Evolutionary conservation across 371 early-diverging fungal genomes (phyloP).

Genomic region (Actinomucor elegans): DNA sequence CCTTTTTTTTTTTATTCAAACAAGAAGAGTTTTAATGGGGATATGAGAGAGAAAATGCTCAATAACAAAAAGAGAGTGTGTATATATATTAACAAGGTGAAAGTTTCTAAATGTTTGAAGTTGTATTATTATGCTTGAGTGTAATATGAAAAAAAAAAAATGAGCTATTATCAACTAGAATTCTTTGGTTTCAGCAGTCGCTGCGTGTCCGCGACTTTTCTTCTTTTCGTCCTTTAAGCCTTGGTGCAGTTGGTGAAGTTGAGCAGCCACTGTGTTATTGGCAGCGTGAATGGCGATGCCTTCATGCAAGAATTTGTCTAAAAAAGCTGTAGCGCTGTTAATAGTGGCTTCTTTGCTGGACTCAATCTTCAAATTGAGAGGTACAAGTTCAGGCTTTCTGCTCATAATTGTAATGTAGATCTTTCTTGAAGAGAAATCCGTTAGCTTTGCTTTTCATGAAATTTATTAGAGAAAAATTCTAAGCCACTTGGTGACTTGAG

Average conservation of each 20-base stretch:
- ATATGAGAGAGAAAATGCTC: too few relatives aligned
- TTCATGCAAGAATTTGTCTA: constrained; percentile 50
- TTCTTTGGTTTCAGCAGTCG: constrained; percentile 14
- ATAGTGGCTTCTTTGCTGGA: constrained; percentile 28
- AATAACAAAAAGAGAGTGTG: too few relatives aligned
- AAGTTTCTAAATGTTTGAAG: too few relatives aligned
- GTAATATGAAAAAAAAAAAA: constrained; percentile 13
- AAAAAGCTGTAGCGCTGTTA: constrained; percentile 29
- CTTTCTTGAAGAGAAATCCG: constrained; percentile 2
- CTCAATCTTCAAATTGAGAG: constrained; percentile 42
- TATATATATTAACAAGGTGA: too few relatives aligned
- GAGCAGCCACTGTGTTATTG: constrained; percentile 50
- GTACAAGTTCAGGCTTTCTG: constrained; percentile 31
- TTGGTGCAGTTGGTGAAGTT: constrained; percentile 48
- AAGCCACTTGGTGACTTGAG: too few relatives aligned
- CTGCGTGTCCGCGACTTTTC: constrained; percentile 13
- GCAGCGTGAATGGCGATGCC: constrained; percentile 53
- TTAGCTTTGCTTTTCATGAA: too few relatives aligned
- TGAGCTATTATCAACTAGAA: constrained; percentile 2
- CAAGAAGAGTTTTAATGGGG: too few relatives aligned
- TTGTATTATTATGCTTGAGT: too few relatives aligned
- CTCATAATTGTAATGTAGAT: constrained; percentile 14
- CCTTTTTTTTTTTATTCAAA: too few relatives aligned
- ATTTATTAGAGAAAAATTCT: too few relatives aligned
- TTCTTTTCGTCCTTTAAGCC: constrained; percentile 51